phyloP scores from a whole-genome alignment of 192 early-diverging fungal species.

The Gamsiella multidivaricata region DNA sequence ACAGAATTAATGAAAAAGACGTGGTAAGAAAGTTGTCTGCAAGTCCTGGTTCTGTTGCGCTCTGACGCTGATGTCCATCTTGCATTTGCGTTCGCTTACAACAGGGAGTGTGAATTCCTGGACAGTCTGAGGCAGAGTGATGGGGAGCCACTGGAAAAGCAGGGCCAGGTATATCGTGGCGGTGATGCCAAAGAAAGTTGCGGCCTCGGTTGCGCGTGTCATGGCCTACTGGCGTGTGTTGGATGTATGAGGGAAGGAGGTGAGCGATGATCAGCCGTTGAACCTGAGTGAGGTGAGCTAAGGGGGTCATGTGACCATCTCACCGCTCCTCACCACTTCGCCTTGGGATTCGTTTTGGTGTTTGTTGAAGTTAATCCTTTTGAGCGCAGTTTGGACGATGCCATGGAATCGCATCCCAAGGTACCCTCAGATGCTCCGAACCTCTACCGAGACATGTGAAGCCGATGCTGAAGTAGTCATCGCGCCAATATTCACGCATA shows the following conservation, averaged over 20 bases:
- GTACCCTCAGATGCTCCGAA: too few relatives aligned
- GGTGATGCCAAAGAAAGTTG: slow-evolving; percentile 55
- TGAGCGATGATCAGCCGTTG: too few relatives aligned
- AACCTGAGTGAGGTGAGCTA: too few relatives aligned
- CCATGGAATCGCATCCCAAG: slow-evolving; percentile 35
- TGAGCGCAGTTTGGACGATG: too few relatives aligned
- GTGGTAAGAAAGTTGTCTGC: not conserved
- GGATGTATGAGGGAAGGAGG: too few relatives aligned
- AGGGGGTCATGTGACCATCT: slow-evolving; percentile 10
- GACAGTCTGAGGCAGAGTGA: slow-evolving; percentile 56
- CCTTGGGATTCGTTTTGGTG: not conserved
- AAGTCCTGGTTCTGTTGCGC: not conserved
- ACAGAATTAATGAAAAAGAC: not conserved
- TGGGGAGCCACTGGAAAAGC: slow-evolving; percentile 58
- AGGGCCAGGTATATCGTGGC: slow-evolving; percentile 56
- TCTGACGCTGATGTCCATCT: not conserved
- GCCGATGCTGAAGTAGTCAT: too few relatives aligned
- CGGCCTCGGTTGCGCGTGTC: slow-evolving; percentile 66
- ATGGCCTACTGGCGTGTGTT: slow-evolving; percentile 34
- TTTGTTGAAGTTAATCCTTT: too few relatives aligned
- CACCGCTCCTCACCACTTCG: not conserved
- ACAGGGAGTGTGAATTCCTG: slow-evolving; percentile 64
- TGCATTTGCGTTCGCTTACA: slow-evolving; percentile 36
- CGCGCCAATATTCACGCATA: not conserved
- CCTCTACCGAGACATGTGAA: not conserved